Evolutionary conservation across 2,329 filamentous ascomycete genomes (phyloP), one percentile per base, ranked within the genome.

Genomic region (Paramyrothecium roridum): DNA sequence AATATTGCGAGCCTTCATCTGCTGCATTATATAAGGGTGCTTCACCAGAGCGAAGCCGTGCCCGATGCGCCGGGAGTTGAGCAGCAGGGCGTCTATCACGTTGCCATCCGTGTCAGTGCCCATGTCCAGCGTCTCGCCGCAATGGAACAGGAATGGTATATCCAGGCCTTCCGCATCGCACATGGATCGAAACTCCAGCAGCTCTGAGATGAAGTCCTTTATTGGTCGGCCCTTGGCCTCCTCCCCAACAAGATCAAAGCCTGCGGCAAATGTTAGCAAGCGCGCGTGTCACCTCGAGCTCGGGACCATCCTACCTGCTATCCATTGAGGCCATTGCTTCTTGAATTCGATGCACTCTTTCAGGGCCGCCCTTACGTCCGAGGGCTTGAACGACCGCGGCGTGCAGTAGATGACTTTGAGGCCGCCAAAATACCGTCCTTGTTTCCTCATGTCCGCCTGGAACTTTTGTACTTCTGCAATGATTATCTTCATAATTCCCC

Each of bases 111-210:
- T 79, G 6, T 84, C 81, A 22, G 79, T 80, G 40, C 87, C 88
- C 10, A 81, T 79, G 30, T 90, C 85, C 4, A 90, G 76, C 1
- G 88, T 90, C 72, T 92, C 89, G 22, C 88, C 89, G 59, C 88
- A 90, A 70, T 92, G 88, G 64, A 91, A 89, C 43, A 91, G 74
- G 64, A 91, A 90, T 0, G 88, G 88, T 3, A 91, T 88, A 0
- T 84, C 76, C 3, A 88, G 56, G 0, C 65, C 62, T 1, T 75
- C 66, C 1, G 60, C 55, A 7, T 70, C 64, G 70, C 87, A 90
- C 1, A 76, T 70, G 30, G 74, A 62, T 52, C 77, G 72, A 64
- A 89, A 89, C 1, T 75, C 73, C 3, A 86, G 70, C 8, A 90
- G 77, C 57, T 87, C 76, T 0, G 69, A 62, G 0, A 82, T 70